These are phyloP conservation scores for Diaporthe vaccinii DNA, from an alignment of 2,329 filamentous ascomycete genomes.

Conservation along the genomic window DNA sequence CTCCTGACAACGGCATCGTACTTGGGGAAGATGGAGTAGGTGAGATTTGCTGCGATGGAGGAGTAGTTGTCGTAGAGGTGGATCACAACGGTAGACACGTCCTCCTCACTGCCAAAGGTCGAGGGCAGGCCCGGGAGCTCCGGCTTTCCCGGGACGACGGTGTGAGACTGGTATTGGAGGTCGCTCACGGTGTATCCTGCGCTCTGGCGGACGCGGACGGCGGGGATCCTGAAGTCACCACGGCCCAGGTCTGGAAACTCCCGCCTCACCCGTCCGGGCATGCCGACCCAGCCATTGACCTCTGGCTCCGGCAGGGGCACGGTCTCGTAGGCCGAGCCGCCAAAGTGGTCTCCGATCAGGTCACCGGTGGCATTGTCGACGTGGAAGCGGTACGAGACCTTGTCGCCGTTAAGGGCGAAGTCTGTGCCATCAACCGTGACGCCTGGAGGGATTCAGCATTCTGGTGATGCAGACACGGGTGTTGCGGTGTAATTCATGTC, in stretches of 20 bases:
- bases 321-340: constrained; percentile 66
- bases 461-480: not conserved
- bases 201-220: constrained; percentile 71
- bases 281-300: constrained; percentile 67
- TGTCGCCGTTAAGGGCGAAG: constrained; percentile 69
- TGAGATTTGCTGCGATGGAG: constrained; percentile 68
- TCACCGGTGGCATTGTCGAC: constrained; percentile 69
- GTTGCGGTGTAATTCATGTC: not conserved
- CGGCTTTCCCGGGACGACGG: constrained; percentile 69
- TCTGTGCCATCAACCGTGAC: constrained; percentile 67
- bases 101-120: constrained; percentile 67
- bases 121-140: constrained; percentile 67
- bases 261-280: constrained; percentile 65
- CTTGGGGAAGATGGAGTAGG: constrained; percentile 74
- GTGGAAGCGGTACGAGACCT: constrained; percentile 74
- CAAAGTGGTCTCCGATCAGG: constrained; percentile 73
- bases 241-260: constrained; percentile 76
- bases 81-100: constrained; percentile 71
- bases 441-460: constrained; percentile 50
- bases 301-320: constrained; percentile 51
- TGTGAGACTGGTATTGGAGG: constrained; percentile 70
- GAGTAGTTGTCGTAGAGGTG: constrained; percentile 71
- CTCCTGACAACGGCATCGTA: constrained; percentile 73
- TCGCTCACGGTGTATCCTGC: constrained; percentile 71
- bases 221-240: constrained; percentile 73